Conservation (phyloP, 345 rosid genomes). For the Zanthoxylum bungeanum region DNA sequence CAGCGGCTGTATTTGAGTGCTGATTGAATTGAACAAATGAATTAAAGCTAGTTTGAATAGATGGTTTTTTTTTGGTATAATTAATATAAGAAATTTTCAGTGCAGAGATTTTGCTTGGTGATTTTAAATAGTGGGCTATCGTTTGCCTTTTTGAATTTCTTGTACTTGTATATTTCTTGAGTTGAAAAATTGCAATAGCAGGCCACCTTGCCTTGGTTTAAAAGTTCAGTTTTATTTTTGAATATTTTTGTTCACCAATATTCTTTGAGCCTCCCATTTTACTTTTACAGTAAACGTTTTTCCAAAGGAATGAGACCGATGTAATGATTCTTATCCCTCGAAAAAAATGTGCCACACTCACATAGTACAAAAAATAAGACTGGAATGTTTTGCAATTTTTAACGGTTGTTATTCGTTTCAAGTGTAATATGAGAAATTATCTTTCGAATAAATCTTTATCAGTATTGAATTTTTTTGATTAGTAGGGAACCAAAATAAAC, state of each 20-base stretch:
- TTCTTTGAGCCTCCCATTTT: not conserved
- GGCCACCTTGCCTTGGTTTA: too few species aligned
- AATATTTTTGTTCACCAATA: too few species aligned
- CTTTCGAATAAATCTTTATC: too few species aligned
- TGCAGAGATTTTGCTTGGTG: not conserved
- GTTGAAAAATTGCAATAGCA: slow-evolving; percentile 13
- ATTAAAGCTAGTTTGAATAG: not conserved
- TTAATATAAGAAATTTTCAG: not conserved
- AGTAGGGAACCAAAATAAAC: too few species aligned
- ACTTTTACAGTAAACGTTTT: not conserved
- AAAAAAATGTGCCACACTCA: not conserved
- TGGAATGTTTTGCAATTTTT: too few species aligned
- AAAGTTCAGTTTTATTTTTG: too few species aligned
- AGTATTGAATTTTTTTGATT: too few species aligned
- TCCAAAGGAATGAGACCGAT: not conserved
- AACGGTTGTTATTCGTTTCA: too few species aligned
- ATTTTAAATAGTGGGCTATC: not conserved
- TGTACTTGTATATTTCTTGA: not conserved
- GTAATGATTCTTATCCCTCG: too few species aligned
- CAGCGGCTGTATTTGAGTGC: not conserved
- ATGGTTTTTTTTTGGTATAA: not conserved
- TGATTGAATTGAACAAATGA: not conserved
- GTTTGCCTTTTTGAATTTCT: not conserved
- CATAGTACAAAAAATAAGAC: not conserved
- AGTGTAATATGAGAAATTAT: too few species aligned